Base-by-base conservation (phyloP, 768 basidiomycete genomes). In the Tulasnella sp. region DNA sequence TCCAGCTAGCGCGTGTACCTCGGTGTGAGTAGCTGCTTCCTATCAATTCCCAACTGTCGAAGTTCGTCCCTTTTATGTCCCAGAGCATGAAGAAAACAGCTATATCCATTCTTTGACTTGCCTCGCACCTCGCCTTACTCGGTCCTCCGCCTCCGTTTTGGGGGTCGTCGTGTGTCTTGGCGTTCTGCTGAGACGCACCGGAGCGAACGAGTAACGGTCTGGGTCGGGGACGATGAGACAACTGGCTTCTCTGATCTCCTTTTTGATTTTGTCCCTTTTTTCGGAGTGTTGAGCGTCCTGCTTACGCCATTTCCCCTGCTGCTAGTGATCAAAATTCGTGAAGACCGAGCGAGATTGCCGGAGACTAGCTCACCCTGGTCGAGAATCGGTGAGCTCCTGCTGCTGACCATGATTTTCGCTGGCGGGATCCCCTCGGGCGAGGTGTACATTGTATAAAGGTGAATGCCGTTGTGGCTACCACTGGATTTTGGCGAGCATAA, bases 31-130 rank as follows among this genome's bases (percentile, higher is more conserved):
- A 7, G 51, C 51, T 44, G 29, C 61, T 67, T 5, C n/a, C 57
- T 20, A 26, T 61, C 57, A 61, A 26, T 35, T 29, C 61, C 61
- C 32, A 13, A 15, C 29, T 32, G 13, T 32, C 61, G 5, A 67
- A 18, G 29, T 10, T 26, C 51, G n/a, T 11, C 51, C 23, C 23
- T 51, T n/a, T n/a, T 23, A 51, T n/a, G 51, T 51, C 51, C 23
- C 51, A 23, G 15, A 32, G 61, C 61, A 67, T 67, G 61, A 67
- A 35, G 61, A 67, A 67, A 67, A 67, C 61, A 67, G 61, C 61
- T 67, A 67, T 67, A 67, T 67, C 61, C 61, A 67, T 67, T 67
- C 61, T 67, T 67, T 67, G 61, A 67, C 61, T 67, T 35, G 61
- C 61, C 61, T 67, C 61, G 61, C 29, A 67, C 61, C 61, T 67